Percentiles rank a stretch among this genome's conserved stretches.
Conservation (phyloP, 2,329 filamentous ascomycete genomes). For the Exutisphaerella laricina region DNA sequence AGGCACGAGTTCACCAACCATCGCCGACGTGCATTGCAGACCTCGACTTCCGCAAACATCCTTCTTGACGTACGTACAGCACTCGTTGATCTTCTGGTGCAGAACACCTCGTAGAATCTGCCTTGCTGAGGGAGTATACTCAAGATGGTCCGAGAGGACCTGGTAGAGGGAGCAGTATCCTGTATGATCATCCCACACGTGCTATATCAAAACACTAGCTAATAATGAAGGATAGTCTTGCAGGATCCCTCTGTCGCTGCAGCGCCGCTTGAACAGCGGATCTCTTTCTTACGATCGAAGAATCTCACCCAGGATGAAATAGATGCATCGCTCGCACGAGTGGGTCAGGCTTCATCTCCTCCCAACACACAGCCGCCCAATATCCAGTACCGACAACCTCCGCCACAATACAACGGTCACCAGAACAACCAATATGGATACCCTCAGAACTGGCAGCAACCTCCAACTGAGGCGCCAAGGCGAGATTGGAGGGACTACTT, state of each 20-base stretch:
- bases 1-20: conserved; percentile 4
- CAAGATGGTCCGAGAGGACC: conserved; percentile 90
- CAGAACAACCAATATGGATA: conserved; percentile 34
- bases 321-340: conserved; percentile 72
- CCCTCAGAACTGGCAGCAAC: conserved; percentile 49
- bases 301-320: conserved; percentile 97
- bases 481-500: conserved; percentile 99
- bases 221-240: conserved; percentile 57
- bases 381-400: conserved; percentile 30
- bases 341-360: conserved; percentile 51
- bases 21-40: not conserved
- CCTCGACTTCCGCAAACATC: not conserved
- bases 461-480: conserved; percentile 58
- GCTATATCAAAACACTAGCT: not conserved
- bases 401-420: conserved; percentile 30
- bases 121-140: not conserved
- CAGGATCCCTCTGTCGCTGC: conserved; percentile 87
- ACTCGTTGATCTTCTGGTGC: not conserved
- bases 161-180: conserved; percentile 66
- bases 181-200: conserved; percentile 32
- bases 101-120: not conserved
- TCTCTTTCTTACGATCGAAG: conserved; percentile 92
- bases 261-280: conserved; percentile 85
- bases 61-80: too few relatives aligned
- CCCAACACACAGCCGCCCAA: conserved; percentile 45